A percentile compares a stretch with the other conserved stretches of the same genome.
Conservation (phyloP, 495 filamentous ascomycete species). For the Tetracladium marchalianum region DNA sequence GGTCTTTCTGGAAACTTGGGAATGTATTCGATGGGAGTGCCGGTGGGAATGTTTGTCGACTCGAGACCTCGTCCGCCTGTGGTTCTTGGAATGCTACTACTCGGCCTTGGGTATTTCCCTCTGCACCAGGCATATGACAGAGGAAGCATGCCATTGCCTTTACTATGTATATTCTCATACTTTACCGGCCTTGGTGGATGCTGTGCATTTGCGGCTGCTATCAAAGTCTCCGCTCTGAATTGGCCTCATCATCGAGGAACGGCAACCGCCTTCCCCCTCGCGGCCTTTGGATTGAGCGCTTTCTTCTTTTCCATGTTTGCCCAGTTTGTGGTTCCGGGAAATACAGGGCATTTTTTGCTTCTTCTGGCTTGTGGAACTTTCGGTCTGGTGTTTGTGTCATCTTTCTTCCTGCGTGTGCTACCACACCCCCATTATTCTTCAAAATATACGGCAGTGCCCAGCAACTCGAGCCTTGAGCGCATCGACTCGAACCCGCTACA, state of each 20-base stretch:
- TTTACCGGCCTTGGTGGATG: slow-evolving; percentile 82
- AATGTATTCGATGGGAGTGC: slow-evolving; percentile 89
- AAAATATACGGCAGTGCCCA: slow-evolving; percentile 36
- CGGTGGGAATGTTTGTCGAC: slow-evolving; percentile 82
- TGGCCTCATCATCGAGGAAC: slow-evolving; percentile 88
- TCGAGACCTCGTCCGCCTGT: slow-evolving; percentile 65
- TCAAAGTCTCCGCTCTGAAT: slow-evolving; percentile 86
- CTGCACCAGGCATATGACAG: slow-evolving; percentile 54
- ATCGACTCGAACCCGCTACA: slow-evolving; percentile 49
- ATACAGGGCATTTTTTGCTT: slow-evolving; percentile 70
- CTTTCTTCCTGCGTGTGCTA: slow-evolving; percentile 74
- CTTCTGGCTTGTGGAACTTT: slow-evolving; percentile 76
- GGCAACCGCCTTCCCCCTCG: slow-evolving; percentile 84
- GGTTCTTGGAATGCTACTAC: slow-evolving; percentile 57
- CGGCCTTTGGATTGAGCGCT: slow-evolving; percentile 89
- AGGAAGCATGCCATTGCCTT: slow-evolving; percentile 53
- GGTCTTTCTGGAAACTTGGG: slow-evolving; percentile 88
- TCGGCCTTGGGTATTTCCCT: slow-evolving; percentile 74
- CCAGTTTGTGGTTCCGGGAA: slow-evolving; percentile 69
- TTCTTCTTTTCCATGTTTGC: slow-evolving; percentile 87
- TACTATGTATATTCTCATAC: slow-evolving; percentile 73
- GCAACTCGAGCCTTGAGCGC: slow-evolving; percentile 26
- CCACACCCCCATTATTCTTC: slow-evolving; percentile 52
- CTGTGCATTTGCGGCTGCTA: slow-evolving; percentile 71
- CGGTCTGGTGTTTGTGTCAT: slow-evolving; percentile 56